Evolutionary conservation across 176 grass and related monocot genomes (phyloP).

Genomic region (Eragrostis curvula): DNA sequence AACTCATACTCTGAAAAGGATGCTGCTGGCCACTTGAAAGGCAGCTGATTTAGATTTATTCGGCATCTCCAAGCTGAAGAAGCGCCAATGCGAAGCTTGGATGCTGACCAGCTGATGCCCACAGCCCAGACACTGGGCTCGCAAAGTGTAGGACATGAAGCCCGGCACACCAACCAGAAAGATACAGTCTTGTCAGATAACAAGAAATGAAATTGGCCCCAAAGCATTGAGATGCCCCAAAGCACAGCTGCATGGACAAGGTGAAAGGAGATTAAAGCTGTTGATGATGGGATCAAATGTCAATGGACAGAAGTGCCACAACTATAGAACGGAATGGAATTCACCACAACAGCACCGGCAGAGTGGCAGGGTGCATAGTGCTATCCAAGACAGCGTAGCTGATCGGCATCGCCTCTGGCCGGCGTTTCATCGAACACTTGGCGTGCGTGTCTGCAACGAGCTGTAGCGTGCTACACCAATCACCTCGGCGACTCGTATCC

Average conservation of each 20-base stretch:
- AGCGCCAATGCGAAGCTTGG: background rate
- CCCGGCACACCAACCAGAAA: conserved; percentile 42
- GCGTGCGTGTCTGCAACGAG: background rate
- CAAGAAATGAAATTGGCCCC: conserved; percentile 1
- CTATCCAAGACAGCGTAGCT: background rate
- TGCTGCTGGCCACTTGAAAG: conserved; percentile 50
- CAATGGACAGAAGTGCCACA: background rate
- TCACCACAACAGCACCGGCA: conserved; percentile 3
- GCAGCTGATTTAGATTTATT: conserved; percentile 25
- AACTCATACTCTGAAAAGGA: conserved; percentile 30
- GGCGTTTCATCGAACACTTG: conserved; percentile 34
- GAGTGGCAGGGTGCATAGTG: background rate
- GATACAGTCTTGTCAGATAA: conserved; percentile 10
- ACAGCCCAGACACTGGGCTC: conserved; percentile 30
- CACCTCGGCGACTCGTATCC: background rate
- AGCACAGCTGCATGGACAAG: conserved; percentile 29
- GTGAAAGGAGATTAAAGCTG: background rate
- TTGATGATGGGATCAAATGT: background rate
- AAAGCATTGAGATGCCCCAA: conserved; percentile 23
- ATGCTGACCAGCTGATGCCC: conserved; percentile 32
- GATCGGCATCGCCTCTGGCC: background rate
- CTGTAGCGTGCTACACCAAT: background rate
- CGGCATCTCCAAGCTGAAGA: background rate
- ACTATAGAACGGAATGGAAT: background rate
- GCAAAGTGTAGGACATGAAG: conserved; percentile 34